A percentile compares a stretch with the other conserved stretches of the same genome.
Evolutionary conservation across 208 protist species (phyloP).

Genomic region (Leishmania arabica): DNA sequence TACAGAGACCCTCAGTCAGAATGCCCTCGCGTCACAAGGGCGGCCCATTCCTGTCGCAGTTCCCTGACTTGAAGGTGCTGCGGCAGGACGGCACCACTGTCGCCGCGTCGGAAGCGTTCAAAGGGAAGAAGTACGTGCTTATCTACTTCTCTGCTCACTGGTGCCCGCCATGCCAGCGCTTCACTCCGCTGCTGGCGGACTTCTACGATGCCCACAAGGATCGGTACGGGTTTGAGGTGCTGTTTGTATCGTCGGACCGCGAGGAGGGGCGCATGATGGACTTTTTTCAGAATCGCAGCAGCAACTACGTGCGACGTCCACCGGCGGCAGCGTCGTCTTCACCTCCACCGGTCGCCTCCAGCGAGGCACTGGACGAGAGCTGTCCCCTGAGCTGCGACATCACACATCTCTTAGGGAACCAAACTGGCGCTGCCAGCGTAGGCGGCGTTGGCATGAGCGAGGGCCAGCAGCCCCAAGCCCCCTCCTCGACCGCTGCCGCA

Average conservation of each 20-base stretch:
- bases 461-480: neutral
- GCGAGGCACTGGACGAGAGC: neutral
- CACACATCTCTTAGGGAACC: neutral
- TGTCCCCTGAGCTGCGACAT: slow-evolving; percentile 1
- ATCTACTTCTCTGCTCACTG: slow-evolving; percentile 89
- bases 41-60: slow-evolving; percentile 29
- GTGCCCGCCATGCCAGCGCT: slow-evolving; percentile 77
- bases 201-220: slow-evolving; percentile 56
- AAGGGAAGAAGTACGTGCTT: slow-evolving; percentile 52
- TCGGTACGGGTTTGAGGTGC: slow-evolving; percentile 53
- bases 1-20: neutral
- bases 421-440: neutral
- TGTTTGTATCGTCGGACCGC: slow-evolving; percentile 70
- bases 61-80: slow-evolving; percentile 32
- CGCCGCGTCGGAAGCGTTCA: slow-evolving; percentile 29
- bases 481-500: neutral
- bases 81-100: slow-evolving; percentile 43
- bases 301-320: slow-evolving; percentile 37
- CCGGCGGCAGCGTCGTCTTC: neutral
- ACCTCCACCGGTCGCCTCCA: neutral
- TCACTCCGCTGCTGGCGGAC: slow-evolving; percentile 73
- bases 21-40: slow-evolving; percentile 19
- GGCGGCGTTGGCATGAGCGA: neutral
- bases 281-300: slow-evolving; percentile 59
- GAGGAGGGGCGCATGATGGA: slow-evolving; percentile 61